Evolutionary conservation across 306 rosid species (phyloP), one percentile per base, ranked within the genome.

Genomic region (Trifolium repens): DNA sequence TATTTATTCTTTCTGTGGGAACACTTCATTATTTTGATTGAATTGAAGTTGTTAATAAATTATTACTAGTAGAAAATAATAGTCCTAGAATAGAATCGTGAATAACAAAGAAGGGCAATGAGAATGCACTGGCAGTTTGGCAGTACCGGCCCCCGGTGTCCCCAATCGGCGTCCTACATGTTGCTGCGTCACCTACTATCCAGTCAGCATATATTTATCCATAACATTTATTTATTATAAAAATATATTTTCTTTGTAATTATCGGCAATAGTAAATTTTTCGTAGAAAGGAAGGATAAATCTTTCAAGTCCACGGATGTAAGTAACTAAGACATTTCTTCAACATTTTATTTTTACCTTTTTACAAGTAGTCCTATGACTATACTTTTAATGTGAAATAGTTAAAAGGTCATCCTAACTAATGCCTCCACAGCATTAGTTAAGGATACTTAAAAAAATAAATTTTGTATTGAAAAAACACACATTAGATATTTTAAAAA

Each of bases 181-280:
- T 59, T 65, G 71, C 35, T 53, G 40, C 86, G 88, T 88, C 91
- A 75, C 82, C 78, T 54, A 84, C 80, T 88, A 85, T 86, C 91
- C 93, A 69, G 30, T 58, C 64, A 30, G 16, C 64, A 26, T 30
- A 5, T 58, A 24, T 58, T 58, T 58, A 58, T 58, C 64, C 62
- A 22, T 10, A 57, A 1, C 34, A 17, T 53, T 55, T 13, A 46
- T 15, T 12, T 4, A 12, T 5, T 15, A 13, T 5, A 12, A 4
- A 46, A 46, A 46, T 0, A 5, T 49, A 49, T 15, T 15, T 15
- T 50, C 24, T 7, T 50, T n/a, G 57, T 5, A 15, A 7, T 15
- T 50, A 50, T 50, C 57, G 10, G 57, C 57, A 50, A 46, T 13
- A 50, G 9, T 2, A n/a, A n/a, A 50, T 7, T 7, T 15, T 16